phyloP scores from a whole-genome alignment of 345 rosid genomes.

The Psidium friedrichsthalianum region DNA sequence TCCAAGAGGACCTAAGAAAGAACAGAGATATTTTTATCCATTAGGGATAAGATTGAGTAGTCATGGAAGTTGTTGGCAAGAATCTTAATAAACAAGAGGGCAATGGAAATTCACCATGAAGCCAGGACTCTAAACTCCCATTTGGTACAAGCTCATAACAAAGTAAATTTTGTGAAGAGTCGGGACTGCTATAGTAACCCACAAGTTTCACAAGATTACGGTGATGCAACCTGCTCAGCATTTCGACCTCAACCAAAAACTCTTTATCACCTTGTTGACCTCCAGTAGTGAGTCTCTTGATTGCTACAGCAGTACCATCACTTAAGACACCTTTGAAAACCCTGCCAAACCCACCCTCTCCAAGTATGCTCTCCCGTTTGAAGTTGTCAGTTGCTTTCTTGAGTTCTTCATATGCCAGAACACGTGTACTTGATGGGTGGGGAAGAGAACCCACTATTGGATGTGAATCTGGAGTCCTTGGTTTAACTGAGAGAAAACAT shows the following conservation, averaged over 20 bases:
- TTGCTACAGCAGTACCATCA: constrained; percentile 98
- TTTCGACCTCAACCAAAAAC: constrained; percentile 95
- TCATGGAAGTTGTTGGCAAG: neutral
- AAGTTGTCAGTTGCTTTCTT: constrained; percentile 92
- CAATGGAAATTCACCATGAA: constrained; percentile 53
- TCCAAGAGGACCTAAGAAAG: constrained; percentile 73
- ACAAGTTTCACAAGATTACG: constrained; percentile 98
- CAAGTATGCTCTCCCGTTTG: constrained; percentile 70
- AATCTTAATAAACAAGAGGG: neutral
- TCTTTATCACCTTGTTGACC: constrained; percentile 97
- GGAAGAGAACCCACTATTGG: constrained; percentile 56
- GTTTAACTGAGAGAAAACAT: constrained; percentile 40
- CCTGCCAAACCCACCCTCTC: constrained; percentile 97
- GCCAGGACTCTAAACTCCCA: constrained; percentile 97
- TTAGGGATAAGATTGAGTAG: neutral
- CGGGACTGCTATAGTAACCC: constrained; percentile 85
- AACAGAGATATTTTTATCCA: neutral
- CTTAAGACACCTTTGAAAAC: constrained; percentile 94
- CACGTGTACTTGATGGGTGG: constrained; percentile 78
- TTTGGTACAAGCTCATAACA: constrained; percentile 98
- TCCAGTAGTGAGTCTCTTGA: constrained; percentile 85
- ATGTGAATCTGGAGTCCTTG: constrained; percentile 34
- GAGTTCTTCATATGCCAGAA: constrained; percentile 91
- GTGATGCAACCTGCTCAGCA: constrained; percentile 98
- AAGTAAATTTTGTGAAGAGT: constrained; percentile 83